Conservation (phyloP, 192 early-diverging fungal species). For the Coemansia sp. region DNA sequence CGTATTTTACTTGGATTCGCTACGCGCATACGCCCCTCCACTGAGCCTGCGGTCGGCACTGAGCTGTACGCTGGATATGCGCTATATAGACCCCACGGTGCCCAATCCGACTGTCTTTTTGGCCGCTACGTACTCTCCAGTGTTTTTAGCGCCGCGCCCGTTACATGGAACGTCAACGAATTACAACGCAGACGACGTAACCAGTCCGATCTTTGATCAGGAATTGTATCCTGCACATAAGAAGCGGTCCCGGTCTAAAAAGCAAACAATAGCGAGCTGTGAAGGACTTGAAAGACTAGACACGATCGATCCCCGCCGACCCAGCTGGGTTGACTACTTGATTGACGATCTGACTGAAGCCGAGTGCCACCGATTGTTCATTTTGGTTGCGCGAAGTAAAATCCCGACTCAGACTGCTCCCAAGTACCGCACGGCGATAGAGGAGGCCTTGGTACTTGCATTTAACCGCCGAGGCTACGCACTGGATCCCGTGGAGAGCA, state of each 20-base stretch:
- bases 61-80: conserved; percentile 10
- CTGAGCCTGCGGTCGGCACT: conserved; percentile 22
- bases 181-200: conserved; percentile 4
- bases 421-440: conserved; percentile 21
- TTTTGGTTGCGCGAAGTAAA: conserved; percentile 28
- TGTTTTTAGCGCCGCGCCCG: background rate
- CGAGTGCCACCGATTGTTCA: conserved; percentile 24
- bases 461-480: conserved; percentile 30
- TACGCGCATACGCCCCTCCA: background rate
- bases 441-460: conserved; percentile 45
- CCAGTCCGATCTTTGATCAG: conserved; percentile 14
- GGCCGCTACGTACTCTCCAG: background rate
- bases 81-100: background rate
- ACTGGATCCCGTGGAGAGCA: conserved; percentile 26
- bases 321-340: conserved; percentile 46
- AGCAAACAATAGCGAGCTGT: background rate
- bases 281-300: background rate
- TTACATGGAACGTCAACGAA: background rate
- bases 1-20: conserved; percentile 14
- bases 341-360: conserved; percentile 20
- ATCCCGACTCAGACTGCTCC: conserved; percentile 9
- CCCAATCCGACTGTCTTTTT: background rate
- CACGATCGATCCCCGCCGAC: conserved; percentile 18
- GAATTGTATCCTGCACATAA: conserved; percentile 7
- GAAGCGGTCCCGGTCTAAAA: background rate